phyloP scores from a whole-genome alignment of 495 filamentous ascomycete species.

The Extremus antarcticus region DNA sequence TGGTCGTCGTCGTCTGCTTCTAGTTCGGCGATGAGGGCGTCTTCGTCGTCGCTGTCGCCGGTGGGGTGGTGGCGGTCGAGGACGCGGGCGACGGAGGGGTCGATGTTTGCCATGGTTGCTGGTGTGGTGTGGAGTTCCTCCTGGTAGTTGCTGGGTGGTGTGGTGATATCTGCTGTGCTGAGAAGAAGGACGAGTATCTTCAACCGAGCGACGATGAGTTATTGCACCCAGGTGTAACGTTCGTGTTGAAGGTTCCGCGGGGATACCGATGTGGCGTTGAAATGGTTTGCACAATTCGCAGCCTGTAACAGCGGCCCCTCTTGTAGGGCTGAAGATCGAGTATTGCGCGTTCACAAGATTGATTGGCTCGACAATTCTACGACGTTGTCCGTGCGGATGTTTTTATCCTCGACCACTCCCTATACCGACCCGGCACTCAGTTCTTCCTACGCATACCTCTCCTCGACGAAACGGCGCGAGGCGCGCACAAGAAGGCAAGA shows the following conservation, averaged over 20 bases:
- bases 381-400: too few species aligned
- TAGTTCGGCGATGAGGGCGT: slow-evolving; percentile 58
- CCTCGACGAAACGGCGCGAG: not conserved
- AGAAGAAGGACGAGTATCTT: not conserved
- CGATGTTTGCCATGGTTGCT: slow-evolving; percentile 23
- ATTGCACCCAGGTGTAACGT: not conserved
- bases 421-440: too few species aligned
- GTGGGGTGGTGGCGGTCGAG: slow-evolving; percentile 29
- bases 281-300: too few species aligned
- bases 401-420: not conserved
- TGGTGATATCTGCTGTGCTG: too few species aligned
- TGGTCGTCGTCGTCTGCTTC: slow-evolving; percentile 58
- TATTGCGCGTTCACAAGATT: not conserved
- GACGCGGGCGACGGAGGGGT: slow-evolving; percentile 37
- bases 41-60: slow-evolving; percentile 49
- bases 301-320: too few species aligned
- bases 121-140: too few species aligned
- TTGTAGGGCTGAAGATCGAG: not conserved
- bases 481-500: slow-evolving; percentile 2
- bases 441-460: not conserved
- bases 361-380: too few species aligned
- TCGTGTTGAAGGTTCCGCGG: not conserved
- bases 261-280: not conserved
- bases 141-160: too few species aligned
- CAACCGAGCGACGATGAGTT: too few species aligned